Base-by-base conservation (phyloP, 345 rosid species). In the Aegle marmelos region DNA sequence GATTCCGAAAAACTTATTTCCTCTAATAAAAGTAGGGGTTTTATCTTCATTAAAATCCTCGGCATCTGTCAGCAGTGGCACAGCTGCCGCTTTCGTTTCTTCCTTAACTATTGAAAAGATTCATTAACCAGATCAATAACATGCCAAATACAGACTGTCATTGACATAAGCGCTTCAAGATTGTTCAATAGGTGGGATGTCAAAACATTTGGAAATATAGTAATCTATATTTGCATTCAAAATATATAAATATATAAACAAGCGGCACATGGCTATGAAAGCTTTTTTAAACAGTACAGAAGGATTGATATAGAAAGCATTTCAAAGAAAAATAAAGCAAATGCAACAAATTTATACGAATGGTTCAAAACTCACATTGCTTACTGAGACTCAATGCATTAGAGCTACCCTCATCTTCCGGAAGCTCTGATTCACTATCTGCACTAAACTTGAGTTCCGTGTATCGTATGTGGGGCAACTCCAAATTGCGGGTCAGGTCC, bases 1-100 rank as follows among this genome's bases (percentile, higher is more conserved):
- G 75, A 87, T 88, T 70, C 97, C 96, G 19, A 90, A 93, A 71
- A 92, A 93, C 85, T 68, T 91, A 91, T 89, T 92, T 24, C 90
- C 88, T 81, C 90, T 85, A 19, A 67, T 70, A 75, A 83, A 82
- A 21, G 64, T 81, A 3, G 92, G 93, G 7, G 91, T 91, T 79
- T 82, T 87, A 66, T 85, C 90, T 33, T 89, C 87, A 6, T 30
- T 73, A 28, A 78, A 71, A 70, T 81, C 88, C 1, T 88, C 94
- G 30, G 82, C 70, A 63, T 88, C 94, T 8, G 80, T 70, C 70
- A 86, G 79, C 85, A 82, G 73, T 7, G 90, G 86, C 66, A 81
- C 76, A 0, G 79, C 30, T 56, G 79, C 87, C 22, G 81, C 87
- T 76, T 82, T 91, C 31, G 45, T 71, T 24, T 86, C 88, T 69